Base-by-base conservation (phyloP, 805 yeast species). In the Starmerella powellii region DNA sequence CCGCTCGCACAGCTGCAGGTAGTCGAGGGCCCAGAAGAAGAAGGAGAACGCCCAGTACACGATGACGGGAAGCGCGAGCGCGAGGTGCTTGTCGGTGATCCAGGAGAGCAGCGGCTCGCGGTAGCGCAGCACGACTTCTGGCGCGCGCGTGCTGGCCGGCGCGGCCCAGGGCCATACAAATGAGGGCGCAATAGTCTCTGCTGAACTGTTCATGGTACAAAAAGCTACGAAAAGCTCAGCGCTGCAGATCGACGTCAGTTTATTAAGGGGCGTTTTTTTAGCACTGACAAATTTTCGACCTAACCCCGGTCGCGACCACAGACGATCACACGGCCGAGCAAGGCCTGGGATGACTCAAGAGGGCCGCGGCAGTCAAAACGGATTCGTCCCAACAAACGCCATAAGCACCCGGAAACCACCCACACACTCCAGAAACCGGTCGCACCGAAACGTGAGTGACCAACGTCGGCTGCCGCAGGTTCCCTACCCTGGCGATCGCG, bases 1-100 rank as follows among this genome's bases (percentile, higher is more conserved):
- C 57, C 71, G 66, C 55, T 83, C 95, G 34, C 87, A 84, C 49
- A 85, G 64, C 56, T 83, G 73, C 51, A 70, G 74, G 33, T 70
- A 71, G 60, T 91, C 97, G 39, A 87, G 63, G 8, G 80, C 46
- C 57, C 80, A 85, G 70, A 82, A 91, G 48, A 82, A 61, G 21
- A 72, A 56, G 3, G 94, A 80, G 53, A 77, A 75, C 1, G 63
- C 44, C 97, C 97, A 91, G 61, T 91, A 91, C 2, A 79, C 86
- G 2, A 76, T 66, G 3, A 91, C 72, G 1, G 98, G 97, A 2
- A 78, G 68, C 2, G 74, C 63, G 34, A 87, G 61, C 1, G 95
- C 82, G 38, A 85, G 57, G 15, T 76, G 58, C 33, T 79, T 80
- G 61, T 87, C 96, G 10, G 82, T 73, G 37, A 82, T 60, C 29